Evolutionary conservation across 305 asterid species (phyloP).

Genomic region (Fraxinus dipetala): DNA sequence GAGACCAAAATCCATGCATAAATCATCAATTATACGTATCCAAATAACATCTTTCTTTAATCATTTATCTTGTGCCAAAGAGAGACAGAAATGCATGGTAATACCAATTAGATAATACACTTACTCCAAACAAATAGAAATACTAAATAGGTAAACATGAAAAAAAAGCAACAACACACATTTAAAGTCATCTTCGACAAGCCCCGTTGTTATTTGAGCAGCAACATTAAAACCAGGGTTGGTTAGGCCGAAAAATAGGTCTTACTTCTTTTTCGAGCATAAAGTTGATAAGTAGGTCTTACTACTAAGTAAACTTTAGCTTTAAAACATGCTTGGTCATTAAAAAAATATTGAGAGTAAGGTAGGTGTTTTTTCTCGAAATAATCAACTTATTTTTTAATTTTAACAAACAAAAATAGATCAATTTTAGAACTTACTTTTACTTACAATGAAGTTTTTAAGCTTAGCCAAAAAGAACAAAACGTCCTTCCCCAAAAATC

Average conservation of each 20-base stretch:
- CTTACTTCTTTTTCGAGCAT: not conserved
- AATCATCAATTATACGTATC: not conserved
- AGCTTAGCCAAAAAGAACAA: not conserved
- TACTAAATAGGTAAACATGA: not conserved
- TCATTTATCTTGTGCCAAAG: not conserved
- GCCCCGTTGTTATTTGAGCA: not conserved
- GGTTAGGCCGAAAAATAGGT: not conserved
- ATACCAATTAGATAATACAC: not conserved
- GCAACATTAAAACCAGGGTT: not conserved
- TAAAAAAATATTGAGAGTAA: not conserved
- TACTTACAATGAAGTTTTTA: not conserved
- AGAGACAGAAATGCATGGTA: not conserved
- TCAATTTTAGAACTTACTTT: not conserved
- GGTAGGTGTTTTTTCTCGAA: not conserved
- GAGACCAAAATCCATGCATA: not conserved
- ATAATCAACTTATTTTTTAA: not conserved
- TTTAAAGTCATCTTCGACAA: not conserved
- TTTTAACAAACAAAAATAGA: not conserved
- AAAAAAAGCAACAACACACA: not conserved
- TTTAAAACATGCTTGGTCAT: not conserved
- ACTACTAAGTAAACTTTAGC: not conserved
- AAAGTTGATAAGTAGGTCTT: not conserved
- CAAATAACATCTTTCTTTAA: not conserved
- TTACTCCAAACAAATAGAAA: not conserved
- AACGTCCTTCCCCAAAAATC: not conserved